Base-by-base conservation (phyloP, 352 stramenopile species). In the Phytophthora sansomeana region DNA sequence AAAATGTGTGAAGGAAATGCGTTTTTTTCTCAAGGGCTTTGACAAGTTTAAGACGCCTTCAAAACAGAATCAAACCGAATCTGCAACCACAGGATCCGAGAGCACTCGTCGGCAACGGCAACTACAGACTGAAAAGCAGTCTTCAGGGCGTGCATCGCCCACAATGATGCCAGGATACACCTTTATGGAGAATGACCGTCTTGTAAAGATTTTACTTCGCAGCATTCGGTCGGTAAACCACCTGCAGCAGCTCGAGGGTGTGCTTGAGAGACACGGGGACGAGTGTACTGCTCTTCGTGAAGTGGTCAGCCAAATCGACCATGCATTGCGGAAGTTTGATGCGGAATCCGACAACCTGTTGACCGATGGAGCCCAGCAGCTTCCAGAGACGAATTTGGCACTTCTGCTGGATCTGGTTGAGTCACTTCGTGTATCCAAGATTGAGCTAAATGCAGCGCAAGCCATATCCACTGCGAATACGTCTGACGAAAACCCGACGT, bases 171-270 rank as follows among this genome's bases (percentile, higher is more conserved):
- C 60, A 26, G 61, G 16, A 1, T 92, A 83, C 54, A 81, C 63
- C 2, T 85, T 95, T 16, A 75, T 85, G 59, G 86, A 96, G 52
- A 94, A 93, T 9, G 81, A 93, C 53, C 83, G 84, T 14, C 69
- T 96, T 26, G 78, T 87, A 16, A 83, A 77, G 41, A 91, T 93
- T 56, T 73, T 96, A 19, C 57, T 87, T 29, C 83, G 84, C 38
- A 96, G 81, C 58, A 81, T 94, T 47, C 77, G 80, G 39, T 82
- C 78, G 1, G 74, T 78, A n/a, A 67, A 81, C 39, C 79, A 80
- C 21, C 51, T 93, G 5, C 70, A 82, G 19, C 21, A 74, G 9
- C 67, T 96, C 5, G 70, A 89, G 33, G 51, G 24, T 2, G 64
- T 89, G 16, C 66, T 96, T 8, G 62, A 77, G 24, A 78, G 78